phyloP scores from a whole-genome alignment of 2,329 filamentous ascomycete species.

The Aspergillus pseudoviridinutans region DNA sequence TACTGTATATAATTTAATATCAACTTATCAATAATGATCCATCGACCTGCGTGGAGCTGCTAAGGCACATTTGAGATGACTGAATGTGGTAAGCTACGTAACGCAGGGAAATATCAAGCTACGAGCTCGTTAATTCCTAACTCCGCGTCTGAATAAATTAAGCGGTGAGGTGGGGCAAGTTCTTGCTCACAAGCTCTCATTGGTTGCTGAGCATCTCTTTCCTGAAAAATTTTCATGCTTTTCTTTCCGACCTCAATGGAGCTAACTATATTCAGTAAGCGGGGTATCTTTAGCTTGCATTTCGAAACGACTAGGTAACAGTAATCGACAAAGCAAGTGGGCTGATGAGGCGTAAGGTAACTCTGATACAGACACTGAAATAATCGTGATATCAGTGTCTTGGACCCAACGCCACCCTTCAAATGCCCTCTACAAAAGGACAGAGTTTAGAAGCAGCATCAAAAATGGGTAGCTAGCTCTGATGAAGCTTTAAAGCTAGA shows the following conservation, averaged over 20 bases:
- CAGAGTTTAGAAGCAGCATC: background rate
- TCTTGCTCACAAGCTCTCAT: background rate
- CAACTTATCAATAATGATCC: background rate
- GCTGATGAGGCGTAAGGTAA: background rate
- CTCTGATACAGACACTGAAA: background rate
- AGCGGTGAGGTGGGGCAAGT: conserved; percentile 4
- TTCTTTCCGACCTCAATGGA: background rate
- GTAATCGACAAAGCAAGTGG: background rate
- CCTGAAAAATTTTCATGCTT: background rate
- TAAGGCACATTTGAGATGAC: background rate
- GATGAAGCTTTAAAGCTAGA: background rate
- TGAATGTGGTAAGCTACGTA: background rate
- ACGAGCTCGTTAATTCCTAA: conserved; percentile 4
- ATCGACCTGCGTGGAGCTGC: background rate
- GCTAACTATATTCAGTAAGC: background rate
- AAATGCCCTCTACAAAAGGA: background rate
- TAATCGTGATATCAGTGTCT: background rate
- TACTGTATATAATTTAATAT: background rate
- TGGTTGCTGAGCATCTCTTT: background rate
- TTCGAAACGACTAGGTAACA: background rate
- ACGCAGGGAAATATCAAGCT: background rate
- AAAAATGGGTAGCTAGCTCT: background rate
- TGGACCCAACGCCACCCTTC: background rate
- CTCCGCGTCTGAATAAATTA: conserved; percentile 2
- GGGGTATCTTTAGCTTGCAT: background rate